Conservation (phyloP, 2,329 filamentous ascomycete genomes). For the Verticillium klebahnii region DNA sequence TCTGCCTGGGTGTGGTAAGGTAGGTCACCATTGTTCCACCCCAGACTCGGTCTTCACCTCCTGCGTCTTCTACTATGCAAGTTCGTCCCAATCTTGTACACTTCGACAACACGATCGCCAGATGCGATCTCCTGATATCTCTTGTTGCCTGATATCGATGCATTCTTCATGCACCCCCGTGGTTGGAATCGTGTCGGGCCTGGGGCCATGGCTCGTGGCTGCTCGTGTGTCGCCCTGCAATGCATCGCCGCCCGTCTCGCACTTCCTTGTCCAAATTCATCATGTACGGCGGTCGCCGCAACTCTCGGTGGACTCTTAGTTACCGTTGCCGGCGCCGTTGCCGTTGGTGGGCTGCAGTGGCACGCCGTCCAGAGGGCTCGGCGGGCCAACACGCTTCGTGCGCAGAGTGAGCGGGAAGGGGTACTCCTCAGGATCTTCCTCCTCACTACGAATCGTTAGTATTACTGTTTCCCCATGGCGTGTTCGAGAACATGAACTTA, state of each 20-base stretch:
- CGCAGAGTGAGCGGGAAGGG: constrained; percentile 56
- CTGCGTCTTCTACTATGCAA: background rate
- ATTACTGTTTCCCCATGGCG: background rate
- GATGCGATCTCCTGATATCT: background rate
- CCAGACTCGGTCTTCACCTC: background rate
- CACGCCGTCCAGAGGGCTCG: constrained; percentile 36
- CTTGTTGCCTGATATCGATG: background rate
- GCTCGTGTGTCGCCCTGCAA: background rate
- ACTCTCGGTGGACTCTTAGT: background rate
- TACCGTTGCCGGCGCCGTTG: background rate
- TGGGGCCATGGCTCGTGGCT: background rate
- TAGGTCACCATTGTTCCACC: no score
- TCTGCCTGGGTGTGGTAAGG: background rate
- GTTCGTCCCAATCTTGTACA: background rate
- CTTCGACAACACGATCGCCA: background rate
- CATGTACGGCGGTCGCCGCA: background rate
- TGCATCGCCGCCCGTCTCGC: background rate
- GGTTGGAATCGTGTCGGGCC: background rate
- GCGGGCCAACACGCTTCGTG: constrained; percentile 40
- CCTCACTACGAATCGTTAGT: constrained; percentile 58
- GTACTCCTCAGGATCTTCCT: constrained; percentile 81
- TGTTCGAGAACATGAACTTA: constrained; percentile 45
- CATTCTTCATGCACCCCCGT: background rate
- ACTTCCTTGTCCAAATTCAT: background rate
- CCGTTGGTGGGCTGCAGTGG: constrained; percentile 18